phyloP scores from a whole-genome alignment of 768 basidiomycete species.

The Mycena polygramma region DNA sequence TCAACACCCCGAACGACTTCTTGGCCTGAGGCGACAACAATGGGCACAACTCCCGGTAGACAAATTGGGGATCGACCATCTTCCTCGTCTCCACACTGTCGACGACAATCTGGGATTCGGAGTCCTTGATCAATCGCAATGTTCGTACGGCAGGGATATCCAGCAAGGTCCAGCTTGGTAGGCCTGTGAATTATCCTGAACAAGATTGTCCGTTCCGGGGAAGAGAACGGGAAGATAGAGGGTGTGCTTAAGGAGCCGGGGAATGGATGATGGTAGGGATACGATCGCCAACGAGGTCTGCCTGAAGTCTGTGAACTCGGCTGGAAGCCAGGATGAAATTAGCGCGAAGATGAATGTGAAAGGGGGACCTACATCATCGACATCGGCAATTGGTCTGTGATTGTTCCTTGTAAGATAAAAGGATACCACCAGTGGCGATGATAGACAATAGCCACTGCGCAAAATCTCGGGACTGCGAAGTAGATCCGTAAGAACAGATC shows the following conservation, averaged over 20 bases:
- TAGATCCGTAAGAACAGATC: constrained; percentile 77
- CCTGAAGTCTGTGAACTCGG: constrained; percentile 53
- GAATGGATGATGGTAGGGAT: constrained; percentile 67
- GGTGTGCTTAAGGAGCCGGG: constrained; percentile 53
- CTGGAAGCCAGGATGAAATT: constrained; percentile 51
- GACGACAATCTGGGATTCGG: constrained; percentile 54
- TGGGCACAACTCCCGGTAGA: constrained; percentile 60
- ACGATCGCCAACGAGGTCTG: constrained; percentile 75
- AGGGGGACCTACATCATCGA: constrained; percentile 38
- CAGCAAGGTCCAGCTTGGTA: constrained; percentile 60
- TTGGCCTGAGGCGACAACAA: constrained; percentile 51
- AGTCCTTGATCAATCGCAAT: constrained; percentile 51
- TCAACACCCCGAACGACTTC: constrained; percentile 53
- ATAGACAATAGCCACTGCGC: constrained; percentile 70
- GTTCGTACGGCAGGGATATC: constrained; percentile 56
- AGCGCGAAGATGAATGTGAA: constrained; percentile 50
- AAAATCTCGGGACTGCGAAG: constrained; percentile 73
- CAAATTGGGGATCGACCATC: constrained; percentile 55
- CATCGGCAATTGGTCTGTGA: background rate
- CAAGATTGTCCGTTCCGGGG: constrained; percentile 40
- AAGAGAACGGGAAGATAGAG: constrained; percentile 73
- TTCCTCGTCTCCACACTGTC: constrained; percentile 59
- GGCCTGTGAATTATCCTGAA: constrained; percentile 44
- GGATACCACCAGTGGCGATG: constrained; percentile 54
- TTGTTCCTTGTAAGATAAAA: constrained; percentile 4